Base-by-base conservation (phyloP, 306 rosid species). In the Rosa multiflora region DNA sequence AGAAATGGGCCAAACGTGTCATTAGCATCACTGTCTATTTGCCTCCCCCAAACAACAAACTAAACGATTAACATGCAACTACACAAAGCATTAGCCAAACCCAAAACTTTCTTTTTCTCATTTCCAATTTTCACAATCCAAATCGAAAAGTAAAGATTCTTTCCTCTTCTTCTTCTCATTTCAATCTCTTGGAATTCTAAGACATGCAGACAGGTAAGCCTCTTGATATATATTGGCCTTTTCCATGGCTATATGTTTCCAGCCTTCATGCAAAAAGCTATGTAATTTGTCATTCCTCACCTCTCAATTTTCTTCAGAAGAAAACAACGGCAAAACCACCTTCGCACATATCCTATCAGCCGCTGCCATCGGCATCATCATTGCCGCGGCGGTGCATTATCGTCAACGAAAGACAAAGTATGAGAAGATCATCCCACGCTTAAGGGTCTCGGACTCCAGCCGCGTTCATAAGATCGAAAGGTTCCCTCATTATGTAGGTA, bases 401-500 rank as follows among this genome's bases (percentile, higher is more conserved):
- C 93, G 82, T 8, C 23, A 91, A 12, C 88, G 82, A 44, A 85
- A 62, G 63, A 70, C 69, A 6, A 84, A 87, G 71, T 83, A 84
- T 88, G 82, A 82, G 52, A 92, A 81, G 90, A 84, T 92, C 79
- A 85, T 84, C 2, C 98, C 98, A 12, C 88, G 86, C 70, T 43
- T 88, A 15, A 92, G 84, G 75, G 74, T 83, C 8, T 79, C 94
- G 4, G 81, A 82, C 46, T 74, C 87, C 9, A 79, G 85, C 15
- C 86, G 87, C 0, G 79, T 70, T 47, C 90, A 93, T 35, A 94
- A 85, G 84, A 90, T 89, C 13, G 98, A 94, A 80, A 88, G 93
- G 81, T 92, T 94, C 79, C 83, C 97, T 48, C 93, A 90, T 82
- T 94, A 94, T 73, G 98, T 94, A 88, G 97, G 98, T 89, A 92